Percentiles rank a stretch among this genome's conserved stretches.
Evolutionary conservation across 75 land plant species (phyloP).

Genomic region (Pinus taeda): DNA sequence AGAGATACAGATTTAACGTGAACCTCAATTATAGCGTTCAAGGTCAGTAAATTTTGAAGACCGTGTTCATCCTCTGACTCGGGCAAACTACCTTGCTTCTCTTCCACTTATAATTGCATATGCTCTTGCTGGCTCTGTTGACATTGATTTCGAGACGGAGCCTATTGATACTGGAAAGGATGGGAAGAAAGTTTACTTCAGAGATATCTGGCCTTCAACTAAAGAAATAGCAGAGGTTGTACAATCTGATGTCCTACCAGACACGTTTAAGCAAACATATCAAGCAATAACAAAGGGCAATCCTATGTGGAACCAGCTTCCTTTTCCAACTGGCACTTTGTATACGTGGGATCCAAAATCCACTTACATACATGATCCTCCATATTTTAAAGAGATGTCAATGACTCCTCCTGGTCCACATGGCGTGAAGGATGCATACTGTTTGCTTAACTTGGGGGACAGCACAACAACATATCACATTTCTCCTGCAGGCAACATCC

Average conservation of each 20-base stretch:
- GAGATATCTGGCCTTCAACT: slow-evolving; percentile 88
- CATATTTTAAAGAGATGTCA: slow-evolving; percentile 83
- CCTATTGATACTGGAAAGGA: slow-evolving; percentile 83
- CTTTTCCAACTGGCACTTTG: slow-evolving; percentile 59
- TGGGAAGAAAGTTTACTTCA: slow-evolving; percentile 69
- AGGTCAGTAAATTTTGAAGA: slow-evolving; percentile 97
- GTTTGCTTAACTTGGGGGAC: slow-evolving; percentile 90
- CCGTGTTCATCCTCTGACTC: slow-evolving; percentile 88
- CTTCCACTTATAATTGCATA: too few relatives aligned
- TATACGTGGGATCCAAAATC: slow-evolving; percentile 90
- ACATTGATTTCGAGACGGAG: slow-evolving; percentile 85
- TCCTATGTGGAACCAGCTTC: slow-evolving; percentile 79
- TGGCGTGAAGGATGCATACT: slow-evolving; percentile 82
- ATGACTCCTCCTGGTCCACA: slow-evolving; percentile 86
- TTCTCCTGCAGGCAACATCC: slow-evolving; percentile 93
- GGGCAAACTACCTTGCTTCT: slow-evolving; percentile 61
- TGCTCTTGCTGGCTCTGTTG: slow-evolving; percentile 46
- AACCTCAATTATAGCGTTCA: too few relatives aligned
- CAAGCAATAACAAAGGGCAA: slow-evolving; percentile 89
- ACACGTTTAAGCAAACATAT: slow-evolving; percentile 88
- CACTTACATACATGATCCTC: slow-evolving; percentile 95
- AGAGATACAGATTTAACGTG: too few relatives aligned
- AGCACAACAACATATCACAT: slow-evolving; percentile 93
- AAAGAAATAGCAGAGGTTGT: slow-evolving; percentile 86
- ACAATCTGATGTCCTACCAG: slow-evolving; percentile 78